Evolutionary conservation across 257 asterid species (phyloP).

Genomic region (Catharanthus roseus): DNA sequence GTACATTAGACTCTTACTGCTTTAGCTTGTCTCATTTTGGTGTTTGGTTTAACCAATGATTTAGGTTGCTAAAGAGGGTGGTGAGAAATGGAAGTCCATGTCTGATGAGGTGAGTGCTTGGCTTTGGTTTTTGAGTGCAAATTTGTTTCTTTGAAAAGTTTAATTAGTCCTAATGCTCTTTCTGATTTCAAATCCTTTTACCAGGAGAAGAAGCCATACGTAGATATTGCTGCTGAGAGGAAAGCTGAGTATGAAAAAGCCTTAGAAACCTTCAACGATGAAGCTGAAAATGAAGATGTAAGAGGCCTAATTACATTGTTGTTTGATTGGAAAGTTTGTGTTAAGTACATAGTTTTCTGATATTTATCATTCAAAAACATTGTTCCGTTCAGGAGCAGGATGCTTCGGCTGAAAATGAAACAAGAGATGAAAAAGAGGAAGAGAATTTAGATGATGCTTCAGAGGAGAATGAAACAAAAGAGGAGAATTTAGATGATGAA

Average conservation of each 20-base stretch:
- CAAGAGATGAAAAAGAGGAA: constrained; percentile 13
- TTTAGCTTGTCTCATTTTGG: not conserved
- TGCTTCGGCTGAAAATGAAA: constrained; percentile 19
- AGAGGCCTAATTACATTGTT: not conserved
- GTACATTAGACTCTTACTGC: not conserved
- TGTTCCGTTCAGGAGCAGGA: constrained; percentile 28
- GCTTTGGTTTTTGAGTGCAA: not conserved
- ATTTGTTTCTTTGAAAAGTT: not conserved
- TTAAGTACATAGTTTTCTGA: not conserved
- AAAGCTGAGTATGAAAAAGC: constrained; percentile 58
- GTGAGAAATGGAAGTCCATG: constrained; percentile 19
- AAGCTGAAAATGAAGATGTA: constrained; percentile 9
- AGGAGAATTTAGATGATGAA: constrained; percentile 26
- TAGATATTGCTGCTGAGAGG: constrained; percentile 71
- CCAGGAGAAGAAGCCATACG: constrained; percentile 59
- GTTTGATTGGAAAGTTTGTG: not conserved
- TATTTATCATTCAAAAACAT: not conserved
- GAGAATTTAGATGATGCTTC: constrained; percentile 24
- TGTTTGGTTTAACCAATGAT: not conserved
- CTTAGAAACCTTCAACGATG: constrained; percentile 22
- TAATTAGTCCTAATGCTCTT: not conserved
- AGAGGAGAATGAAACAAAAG: constrained; percentile 21
- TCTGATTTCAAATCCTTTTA: not conserved
- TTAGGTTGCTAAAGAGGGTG: constrained; percentile 79
- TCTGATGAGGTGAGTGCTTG: constrained; percentile 53